Base-by-base conservation (phyloP, 306 rosid species). In the Ormosia semicastrata region DNA sequence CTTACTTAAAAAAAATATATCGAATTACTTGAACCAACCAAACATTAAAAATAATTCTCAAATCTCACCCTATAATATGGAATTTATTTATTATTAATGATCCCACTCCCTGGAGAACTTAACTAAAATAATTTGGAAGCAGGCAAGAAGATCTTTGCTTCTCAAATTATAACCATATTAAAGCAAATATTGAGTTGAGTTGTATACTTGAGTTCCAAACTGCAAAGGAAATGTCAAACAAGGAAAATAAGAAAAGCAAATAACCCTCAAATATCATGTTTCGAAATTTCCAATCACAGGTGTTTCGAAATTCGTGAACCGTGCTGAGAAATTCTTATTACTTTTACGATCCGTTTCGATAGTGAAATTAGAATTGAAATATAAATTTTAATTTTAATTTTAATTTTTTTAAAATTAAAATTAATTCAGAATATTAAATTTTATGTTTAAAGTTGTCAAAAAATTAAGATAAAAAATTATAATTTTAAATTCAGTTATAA, bases 201-300 rank as follows among this genome's bases (percentile, higher is more conserved):
- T 68, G 47, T 4, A 24, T 80, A 58, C 10, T 74, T 81, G 86
- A 70, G 64, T 66, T 43, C 29, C n/a, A 34, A 75, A 58, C 63
- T 47, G 49, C 72, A 76, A 76, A 49, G 64, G 47, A 36, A 83
- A 60, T 60, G 82, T 41, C 79, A 72, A 64, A 71, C 49, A 53
- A 24, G 11, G 41, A 76, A 78, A 56, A 64, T 12, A 7, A 40
- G 87, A 75, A 85, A 82, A 72, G 36, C 73, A 77, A 84, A 10
- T 18, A 18, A 68, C 66, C 32, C 83, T 49, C 6, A n/a, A 39
- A 11, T 69, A 75, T 52, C 74, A 24, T 72, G 66, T 66, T 76
- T 64, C 74, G 24, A 40, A 34, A 62, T 36, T 62, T 49, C 44
- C 65, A 46, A 62, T 63, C 76, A 56, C 37, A 54, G 14, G 12